Base-by-base conservation (phyloP, 176 grass and related monocot genomes). In the Melocanna baccifera region DNA sequence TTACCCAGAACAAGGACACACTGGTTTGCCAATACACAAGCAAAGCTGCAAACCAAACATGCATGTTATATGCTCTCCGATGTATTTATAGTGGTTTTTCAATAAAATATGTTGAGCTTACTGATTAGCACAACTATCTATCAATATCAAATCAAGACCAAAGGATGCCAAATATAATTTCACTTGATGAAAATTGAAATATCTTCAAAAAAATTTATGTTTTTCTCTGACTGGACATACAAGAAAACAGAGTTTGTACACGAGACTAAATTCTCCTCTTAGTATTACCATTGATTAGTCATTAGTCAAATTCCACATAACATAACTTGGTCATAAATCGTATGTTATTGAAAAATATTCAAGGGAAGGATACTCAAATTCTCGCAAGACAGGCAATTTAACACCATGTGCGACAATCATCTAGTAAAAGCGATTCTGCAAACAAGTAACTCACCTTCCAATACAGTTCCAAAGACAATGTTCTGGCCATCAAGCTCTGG, bases 381-480 rank as follows among this genome's bases (percentile, higher is more conserved):
- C 4, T 51, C 69, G 61, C 45, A 89, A 50, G 12, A 32, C 12
- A 12, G 6, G 32, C 7, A 69, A 75, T 75, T 13, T 10, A 79
- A 84, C 51, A 69, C 14, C 34, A 81, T 39, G 3, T 74, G 30
- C 26, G 5, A 77, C 64, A 59, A 48, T 13, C 47, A 75, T 81
- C 50, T 75, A 67, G 39, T 76, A 69, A 75, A 46, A 13, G 6
- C 8, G n/a, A 82, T 70, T 53, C 22, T 63, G 20, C 48, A 73
- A 57, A 66, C 14, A 53, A 79, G 25, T 46, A 58, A 78, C 83
- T 89, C 76, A 98, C 96, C 96, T 95, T 98, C 92, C 74, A 98
- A 84, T 82, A 98, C 95, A 72, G 92, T 93, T n/a, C 95, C 95
- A 59, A 98, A 95, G 50, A 98, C 92, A 23, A 98, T 98, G 81